Evolutionary conservation across 768 basidiomycete species (phyloP), one percentile per base, ranked within the genome.

Genomic region (Gloeopeniophorella convolvens): DNA sequence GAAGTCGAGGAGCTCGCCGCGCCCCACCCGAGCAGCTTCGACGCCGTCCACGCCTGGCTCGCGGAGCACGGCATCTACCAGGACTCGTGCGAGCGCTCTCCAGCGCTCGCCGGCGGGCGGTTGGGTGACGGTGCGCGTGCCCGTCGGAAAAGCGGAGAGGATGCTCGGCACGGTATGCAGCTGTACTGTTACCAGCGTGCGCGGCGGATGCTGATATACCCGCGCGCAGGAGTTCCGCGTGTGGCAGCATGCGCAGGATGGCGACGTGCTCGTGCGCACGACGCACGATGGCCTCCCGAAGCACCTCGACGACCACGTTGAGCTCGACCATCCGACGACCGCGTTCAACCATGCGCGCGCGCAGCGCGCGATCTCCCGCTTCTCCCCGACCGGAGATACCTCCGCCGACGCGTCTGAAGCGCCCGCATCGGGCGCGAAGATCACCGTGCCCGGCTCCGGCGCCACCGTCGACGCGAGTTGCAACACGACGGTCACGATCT

Each of bases 241-340:
- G 21, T 85, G 77, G 72, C 65, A 72, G 45, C 76, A 83, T 59
- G 58, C 60, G 8, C 63, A 67, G 24, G 72, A 68, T 35, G 79
- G 76, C 6, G 77, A 82, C 20, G 62, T 68, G 16, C 62, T 83
- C 35, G 68, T 83, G 48, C 74, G 83, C 41, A 80, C 83, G 11
- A 78, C 74, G 4, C 69, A 66, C 56, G 84, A 83, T 62, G 78
- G 77, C 55, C 71, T 85, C 5, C 83, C 83, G 0, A 66, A 66
- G 32, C 48, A 71, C 40, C 61, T 85, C 44, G 71, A 77, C 54
- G 63, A 69, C 1, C 80, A 83, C 59, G 60, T 84, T 40, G 80
- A 83, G 18, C 62, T 83, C 30, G 66, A 84, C 28, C 81, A 84
- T 47, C 83, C 83, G 0, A 85, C 83, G 1, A 85, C 81, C 0